Evolutionary conservation across 257 asterid genomes (phyloP).

Genomic region (Mentha longifolia): DNA sequence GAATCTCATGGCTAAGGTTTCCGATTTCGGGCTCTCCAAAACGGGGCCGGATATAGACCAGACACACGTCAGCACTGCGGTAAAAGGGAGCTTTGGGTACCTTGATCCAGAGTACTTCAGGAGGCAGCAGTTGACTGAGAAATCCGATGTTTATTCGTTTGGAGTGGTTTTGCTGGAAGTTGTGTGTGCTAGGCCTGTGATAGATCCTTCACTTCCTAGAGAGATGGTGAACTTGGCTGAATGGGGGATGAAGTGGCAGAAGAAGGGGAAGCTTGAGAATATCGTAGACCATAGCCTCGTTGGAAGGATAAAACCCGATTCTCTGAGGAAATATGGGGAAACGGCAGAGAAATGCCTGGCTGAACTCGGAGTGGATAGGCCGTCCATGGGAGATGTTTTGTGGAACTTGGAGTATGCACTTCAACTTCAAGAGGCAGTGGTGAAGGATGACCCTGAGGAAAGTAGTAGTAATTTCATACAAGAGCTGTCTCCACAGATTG

Average conservation of each 20-base stretch:
- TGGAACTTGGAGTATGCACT: constrained; percentile 87
- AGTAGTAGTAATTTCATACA: constrained; percentile 68
- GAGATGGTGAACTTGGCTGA: constrained; percentile 87
- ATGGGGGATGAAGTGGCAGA: constrained; percentile 83
- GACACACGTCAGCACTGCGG: constrained; percentile 89
- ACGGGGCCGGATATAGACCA: constrained; percentile 85
- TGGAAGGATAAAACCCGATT: constrained; percentile 66
- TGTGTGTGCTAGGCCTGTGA: constrained; percentile 82
- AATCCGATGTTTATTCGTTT: constrained; percentile 77
- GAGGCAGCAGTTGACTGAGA: constrained; percentile 80
- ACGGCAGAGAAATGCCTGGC: constrained; percentile 86
- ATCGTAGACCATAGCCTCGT: constrained; percentile 60
- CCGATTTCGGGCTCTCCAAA: constrained; percentile 85
- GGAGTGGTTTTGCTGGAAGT: constrained; percentile 81
- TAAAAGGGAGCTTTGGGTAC: constrained; percentile 83
- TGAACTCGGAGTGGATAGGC: constrained; percentile 75
- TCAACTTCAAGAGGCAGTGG: constrained; percentile 71
- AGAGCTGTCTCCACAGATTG: constrained; percentile 59
- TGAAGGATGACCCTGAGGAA: constrained; percentile 68
- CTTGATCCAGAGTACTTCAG: constrained; percentile 85
- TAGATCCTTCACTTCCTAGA: constrained; percentile 78
- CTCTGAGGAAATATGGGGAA: constrained; percentile 78
- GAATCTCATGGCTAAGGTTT: constrained; percentile 78
- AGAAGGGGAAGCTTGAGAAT: constrained; percentile 71
- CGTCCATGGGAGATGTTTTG: constrained; percentile 81